These are phyloP conservation scores for Escovopsis sp. DNA, from an alignment of 2,329 filamentous ascomycete species.

Conservation along the genomic window DNA sequence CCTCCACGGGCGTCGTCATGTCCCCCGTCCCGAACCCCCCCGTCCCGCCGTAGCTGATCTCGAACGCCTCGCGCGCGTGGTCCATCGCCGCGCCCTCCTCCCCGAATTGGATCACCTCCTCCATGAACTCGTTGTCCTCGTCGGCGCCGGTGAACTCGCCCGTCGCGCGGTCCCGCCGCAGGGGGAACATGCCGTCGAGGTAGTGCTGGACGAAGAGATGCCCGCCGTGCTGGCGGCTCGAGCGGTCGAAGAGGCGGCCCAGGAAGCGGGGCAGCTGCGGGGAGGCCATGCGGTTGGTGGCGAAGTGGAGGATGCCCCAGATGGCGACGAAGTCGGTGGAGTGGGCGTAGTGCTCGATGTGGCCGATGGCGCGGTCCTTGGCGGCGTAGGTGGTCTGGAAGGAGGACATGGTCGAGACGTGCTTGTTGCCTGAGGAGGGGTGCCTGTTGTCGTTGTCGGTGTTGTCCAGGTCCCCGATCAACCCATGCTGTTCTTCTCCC, in stretches of 20 bases:
- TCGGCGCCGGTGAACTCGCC: slow-evolving; percentile 27
- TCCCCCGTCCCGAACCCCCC: slow-evolving; percentile 21
- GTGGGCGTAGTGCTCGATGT: slow-evolving; percentile 73
- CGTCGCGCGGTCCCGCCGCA: slow-evolving; percentile 26
- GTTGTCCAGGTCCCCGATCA: slow-evolving; percentile 7
- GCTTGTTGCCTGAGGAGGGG: too few relatives aligned
- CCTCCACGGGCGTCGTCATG: slow-evolving; percentile 20
- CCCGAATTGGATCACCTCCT: slow-evolving; percentile 35
- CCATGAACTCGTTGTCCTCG: slow-evolving; percentile 44
- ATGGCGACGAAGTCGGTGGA: slow-evolving; percentile 56
- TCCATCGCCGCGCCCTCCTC: slow-evolving; percentile 27
- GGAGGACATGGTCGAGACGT: slow-evolving; percentile 16
- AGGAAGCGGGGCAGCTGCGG: slow-evolving; percentile 43
- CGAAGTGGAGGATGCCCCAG: slow-evolving; percentile 60
- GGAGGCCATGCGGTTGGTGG: slow-evolving; percentile 24
- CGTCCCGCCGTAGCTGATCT: slow-evolving; percentile 30
- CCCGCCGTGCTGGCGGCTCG: slow-evolving; percentile 31
- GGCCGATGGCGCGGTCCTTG: slow-evolving; percentile 39
- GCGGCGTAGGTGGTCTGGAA: slow-evolving; percentile 22
- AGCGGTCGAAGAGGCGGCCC: slow-evolving; percentile 43
- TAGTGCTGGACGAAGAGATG: slow-evolving; percentile 48
- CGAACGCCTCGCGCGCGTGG: slow-evolving; percentile 30
- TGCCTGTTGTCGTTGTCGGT: too few relatives aligned
- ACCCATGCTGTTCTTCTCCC: slow-evolving; percentile 8
- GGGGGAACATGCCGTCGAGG: slow-evolving; percentile 44